Conservation (phyloP, 2,329 filamentous ascomycete genomes). For the Nemania sp. region DNA sequence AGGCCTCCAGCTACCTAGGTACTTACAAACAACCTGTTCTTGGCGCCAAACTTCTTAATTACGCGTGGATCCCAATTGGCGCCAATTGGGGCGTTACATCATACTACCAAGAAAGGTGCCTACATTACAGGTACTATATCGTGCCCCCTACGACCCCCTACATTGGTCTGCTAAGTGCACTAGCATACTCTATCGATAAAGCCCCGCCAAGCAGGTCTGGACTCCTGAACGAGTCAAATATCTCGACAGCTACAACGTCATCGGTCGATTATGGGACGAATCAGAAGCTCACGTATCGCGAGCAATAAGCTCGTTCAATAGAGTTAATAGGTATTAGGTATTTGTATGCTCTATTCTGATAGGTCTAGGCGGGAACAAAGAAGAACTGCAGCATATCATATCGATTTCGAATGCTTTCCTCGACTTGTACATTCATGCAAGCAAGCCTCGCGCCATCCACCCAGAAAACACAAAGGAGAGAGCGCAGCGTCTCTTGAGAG, state of each 20-base stretch:
- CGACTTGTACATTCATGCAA: not conserved
- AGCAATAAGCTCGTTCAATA: conserved; percentile 1
- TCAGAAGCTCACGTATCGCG: not conserved
- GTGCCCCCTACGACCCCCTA: too few species aligned
- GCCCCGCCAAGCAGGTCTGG: not conserved
- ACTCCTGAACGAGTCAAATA: not conserved
- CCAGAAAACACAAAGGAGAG: conserved; percentile 3
- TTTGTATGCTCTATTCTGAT: conserved; percentile 2
- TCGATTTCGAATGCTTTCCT: not conserved
- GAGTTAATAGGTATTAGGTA: conserved; percentile 1
- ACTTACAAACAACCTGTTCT: not conserved
- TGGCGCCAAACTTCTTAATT: conserved; percentile 20
- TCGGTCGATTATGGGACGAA: not conserved
- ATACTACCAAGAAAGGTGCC: not conserved
- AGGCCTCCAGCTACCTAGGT: conserved; percentile 32
- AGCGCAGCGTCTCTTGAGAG: not conserved
- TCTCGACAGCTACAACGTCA: not conserved
- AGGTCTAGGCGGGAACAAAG: not conserved
- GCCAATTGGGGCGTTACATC: not conserved
- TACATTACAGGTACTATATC: not conserved
- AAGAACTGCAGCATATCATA: not conserved
- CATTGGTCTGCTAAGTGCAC: too few species aligned
- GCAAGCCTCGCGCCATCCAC: not conserved
- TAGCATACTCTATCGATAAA: conserved; percentile 25
- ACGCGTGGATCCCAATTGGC: not conserved